Base-by-base conservation (phyloP, 305 asterid species). In the Fraxinus platypoda region DNA sequence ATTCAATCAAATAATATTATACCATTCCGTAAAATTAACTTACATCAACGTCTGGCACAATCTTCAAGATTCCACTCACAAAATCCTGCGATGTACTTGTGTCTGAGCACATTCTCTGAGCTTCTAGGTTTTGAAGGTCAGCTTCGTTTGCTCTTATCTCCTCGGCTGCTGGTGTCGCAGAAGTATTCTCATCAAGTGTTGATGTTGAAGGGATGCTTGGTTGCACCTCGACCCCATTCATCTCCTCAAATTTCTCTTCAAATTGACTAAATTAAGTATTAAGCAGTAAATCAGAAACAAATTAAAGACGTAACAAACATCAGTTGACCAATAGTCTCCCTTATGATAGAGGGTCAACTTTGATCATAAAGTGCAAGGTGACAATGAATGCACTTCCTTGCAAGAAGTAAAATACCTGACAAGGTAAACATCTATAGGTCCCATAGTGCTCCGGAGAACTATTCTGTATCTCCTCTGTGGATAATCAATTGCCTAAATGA, bases 11-110 rank as follows among this genome's bases (percentile, higher is more conserved):
- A 54, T n/a, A 54, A 54, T 54, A 54, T 52, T 71, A 23, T 13
- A 73, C 11, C 30, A 64, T 79, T 74, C 75, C 52, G 35, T 70
- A 80, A 46, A 52, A 76, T 75, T 12, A 83, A 86, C 98, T 95
- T 90, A 94, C 98, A 83, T 91, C 94, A 77, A 93, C 94, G 38
- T 94, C 94, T 1, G 98, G 98, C 75, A 92, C 95, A 54, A 95
- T 94, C 85, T 92, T 95, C 94, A 95, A 88, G 80, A 95, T 95
- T 81, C 98, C 98, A 68, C 89, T 83, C 81, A 87, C 90, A 77
- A 91, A 91, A 84, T 95, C 98, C 82, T 91, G 95, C 5, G 98
- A 93, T 81, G 94, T 85, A 76, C 94, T 89, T 2, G 90, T 74
- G 15, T 91, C 98, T 21, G 93, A 74, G 81, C 87, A 85, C 84